Conservation (phyloP, 495 filamentous ascomycete genomes). For the Penicillium longicatenatum region DNA sequence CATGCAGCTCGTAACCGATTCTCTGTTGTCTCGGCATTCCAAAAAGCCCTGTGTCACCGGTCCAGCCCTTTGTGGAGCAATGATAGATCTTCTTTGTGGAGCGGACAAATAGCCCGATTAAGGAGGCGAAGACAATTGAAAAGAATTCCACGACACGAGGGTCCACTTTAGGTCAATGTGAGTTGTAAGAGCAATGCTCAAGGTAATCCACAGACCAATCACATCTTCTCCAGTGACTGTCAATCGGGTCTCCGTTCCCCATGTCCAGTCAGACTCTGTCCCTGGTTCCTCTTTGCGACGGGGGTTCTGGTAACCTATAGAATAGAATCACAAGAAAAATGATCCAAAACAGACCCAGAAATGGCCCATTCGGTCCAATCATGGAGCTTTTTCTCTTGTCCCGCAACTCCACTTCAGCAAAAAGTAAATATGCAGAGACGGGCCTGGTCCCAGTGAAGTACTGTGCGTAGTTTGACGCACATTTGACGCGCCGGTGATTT, state of each 20-base stretch:
- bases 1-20: not conserved
- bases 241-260: slow-evolving; percentile 12
- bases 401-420: not conserved
- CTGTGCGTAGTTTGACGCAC: slow-evolving; percentile 17
- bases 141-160: not conserved
- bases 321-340: not conserved
- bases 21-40: not conserved
- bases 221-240: slow-evolving; percentile 2
- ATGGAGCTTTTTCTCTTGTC: not conserved
- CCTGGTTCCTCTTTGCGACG: slow-evolving; percentile 12
- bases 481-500: slow-evolving; percentile 15
- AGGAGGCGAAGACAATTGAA: not conserved
- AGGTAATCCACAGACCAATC: slow-evolving; percentile 11
- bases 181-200: not conserved
- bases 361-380: not conserved
- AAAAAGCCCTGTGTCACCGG: slow-evolving; percentile 4
- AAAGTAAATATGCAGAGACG: not conserved
- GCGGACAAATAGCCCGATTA: not conserved
- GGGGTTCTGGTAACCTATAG: slow-evolving; percentile 8
- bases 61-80: slow-evolving; percentile 11
- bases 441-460: slow-evolving; percentile 11
- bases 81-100: slow-evolving; percentile 2
- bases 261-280: slow-evolving; percentile 15
- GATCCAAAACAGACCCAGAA: not conserved
- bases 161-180: not conserved